Conservation (phyloP, 768 basidiomycete species). For the Suillus placidus region DNA sequence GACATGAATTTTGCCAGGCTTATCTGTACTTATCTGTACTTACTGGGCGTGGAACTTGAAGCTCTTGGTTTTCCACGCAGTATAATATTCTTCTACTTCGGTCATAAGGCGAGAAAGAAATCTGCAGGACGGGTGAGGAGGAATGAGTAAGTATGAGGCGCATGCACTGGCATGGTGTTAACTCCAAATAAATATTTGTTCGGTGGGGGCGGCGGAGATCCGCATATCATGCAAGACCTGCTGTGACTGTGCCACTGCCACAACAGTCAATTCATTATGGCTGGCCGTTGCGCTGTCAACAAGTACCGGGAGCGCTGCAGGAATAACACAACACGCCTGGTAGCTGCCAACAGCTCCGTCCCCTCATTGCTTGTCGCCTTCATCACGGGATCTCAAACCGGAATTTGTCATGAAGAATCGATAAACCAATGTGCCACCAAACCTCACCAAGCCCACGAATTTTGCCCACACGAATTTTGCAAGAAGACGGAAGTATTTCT, state of each 20-base stretch:
- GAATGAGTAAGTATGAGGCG: neutral
- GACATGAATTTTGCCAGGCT: neutral
- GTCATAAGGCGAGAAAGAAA: neutral
- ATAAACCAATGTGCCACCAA: conserved; percentile 1
- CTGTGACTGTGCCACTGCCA: neutral
- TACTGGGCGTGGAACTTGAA: neutral
- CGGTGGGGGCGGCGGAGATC: neutral
- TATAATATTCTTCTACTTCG: neutral
- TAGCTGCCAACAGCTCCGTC: neutral
- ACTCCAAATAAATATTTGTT: neutral
- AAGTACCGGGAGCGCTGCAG: neutral
- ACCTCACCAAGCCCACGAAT: neutral
- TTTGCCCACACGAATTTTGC: neutral
- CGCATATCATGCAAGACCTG: neutral
- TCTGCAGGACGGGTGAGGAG: neutral
- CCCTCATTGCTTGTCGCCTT: neutral
- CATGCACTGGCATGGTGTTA: neutral
- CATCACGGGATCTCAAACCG: neutral
- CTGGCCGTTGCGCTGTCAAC: neutral
- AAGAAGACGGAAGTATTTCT: neutral
- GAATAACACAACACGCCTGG: neutral
- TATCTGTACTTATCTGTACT: neutral
- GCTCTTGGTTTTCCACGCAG: neutral
- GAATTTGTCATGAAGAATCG: conserved; percentile 9
- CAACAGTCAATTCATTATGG: neutral